Evolutionary conservation across 2,329 filamentous ascomycete genomes (phyloP), one percentile per base, ranked within the genome.

Genomic region (Erysiphe pulchra): DNA sequence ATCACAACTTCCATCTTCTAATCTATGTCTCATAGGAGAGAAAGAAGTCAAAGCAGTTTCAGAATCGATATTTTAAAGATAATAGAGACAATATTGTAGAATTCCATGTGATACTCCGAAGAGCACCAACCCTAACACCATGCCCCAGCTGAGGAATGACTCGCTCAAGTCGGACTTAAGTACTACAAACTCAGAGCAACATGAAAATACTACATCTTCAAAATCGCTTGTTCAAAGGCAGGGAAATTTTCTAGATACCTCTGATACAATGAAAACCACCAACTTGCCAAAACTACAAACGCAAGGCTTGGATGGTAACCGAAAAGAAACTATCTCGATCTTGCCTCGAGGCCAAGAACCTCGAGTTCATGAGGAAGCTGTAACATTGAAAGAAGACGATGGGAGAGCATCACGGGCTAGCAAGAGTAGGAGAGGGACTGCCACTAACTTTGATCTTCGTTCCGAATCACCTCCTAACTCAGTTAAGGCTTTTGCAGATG

Each of bases 401-500:
- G 63, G 63, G 18, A 51, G 59, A 7, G 67, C 68, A 44, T 50
- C 54, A 38, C 48, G 47, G 33, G 42, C 63, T 63, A 50, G 50
- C 18, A 51, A 53, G 44, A 64, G 62, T 47, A 71, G 73, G 14
- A 69, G 71, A 47, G 66, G 61, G 56, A 54, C 69, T 47, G 64
- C 78, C 46, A 69, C 68, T 31, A 72, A 71, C 1, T 60, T 64
- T 20, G 69, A 72, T 18, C 73, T 71, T 42, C 71, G 83, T 46
- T 84, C 82, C 1, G 65, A 73, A 2, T 95, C 90, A 6, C 87
- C 87, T 11, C 90, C 90, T 8, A 98, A 94, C 61, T 98, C 90
- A 0, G 85, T 98, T 45, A 92, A 95, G 60, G 90, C 90, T 4
- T 98, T 98, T 61, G 90, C 90, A 16, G 82, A 90, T 56, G 82